Percentiles rank a stretch among this genome's conserved stretches.
Evolutionary conservation across 805 yeast genomes (phyloP).

Genomic region (Myxozyma monticola): DNA sequence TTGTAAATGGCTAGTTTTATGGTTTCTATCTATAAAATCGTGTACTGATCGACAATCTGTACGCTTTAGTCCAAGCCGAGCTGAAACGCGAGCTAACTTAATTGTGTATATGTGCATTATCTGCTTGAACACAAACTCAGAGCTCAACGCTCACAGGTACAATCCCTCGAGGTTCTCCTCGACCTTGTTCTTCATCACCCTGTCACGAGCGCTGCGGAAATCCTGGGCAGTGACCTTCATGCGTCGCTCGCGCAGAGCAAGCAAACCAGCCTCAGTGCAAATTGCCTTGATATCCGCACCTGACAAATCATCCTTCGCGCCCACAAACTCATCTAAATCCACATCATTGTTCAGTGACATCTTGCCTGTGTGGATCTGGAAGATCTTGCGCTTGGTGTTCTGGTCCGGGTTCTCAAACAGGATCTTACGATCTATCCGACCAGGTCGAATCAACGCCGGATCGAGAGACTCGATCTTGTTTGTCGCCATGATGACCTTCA

Average conservation of each 20-base stretch:
- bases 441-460: constrained; percentile 95
- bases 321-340: constrained; percentile 82
- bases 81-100: too few species aligned
- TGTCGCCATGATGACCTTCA: constrained; percentile 97
- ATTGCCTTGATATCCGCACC: constrained; percentile 98
- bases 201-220: constrained; percentile 88
- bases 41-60: too few species aligned
- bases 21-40: not conserved
- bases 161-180: constrained; percentile 95
- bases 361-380: constrained; percentile 87
- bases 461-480: constrained; percentile 91
- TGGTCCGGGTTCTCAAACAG: constrained; percentile 95
- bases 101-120: too few species aligned
- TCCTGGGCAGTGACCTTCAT: constrained; percentile 96
- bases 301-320: constrained; percentile 87
- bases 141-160: constrained; percentile 71
- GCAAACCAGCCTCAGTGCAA: constrained; percentile 94
- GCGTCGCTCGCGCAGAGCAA: constrained; percentile 93
- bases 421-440: constrained; percentile 94
- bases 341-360: constrained; percentile 90
- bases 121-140: too few species aligned
- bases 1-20: not conserved
- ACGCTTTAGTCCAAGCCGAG: too few species aligned
- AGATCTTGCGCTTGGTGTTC: constrained; percentile 87
- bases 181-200: constrained; percentile 92